Base-by-base conservation (phyloP, 1,139 yeast species). In the Williopsis jadinii region DNA sequence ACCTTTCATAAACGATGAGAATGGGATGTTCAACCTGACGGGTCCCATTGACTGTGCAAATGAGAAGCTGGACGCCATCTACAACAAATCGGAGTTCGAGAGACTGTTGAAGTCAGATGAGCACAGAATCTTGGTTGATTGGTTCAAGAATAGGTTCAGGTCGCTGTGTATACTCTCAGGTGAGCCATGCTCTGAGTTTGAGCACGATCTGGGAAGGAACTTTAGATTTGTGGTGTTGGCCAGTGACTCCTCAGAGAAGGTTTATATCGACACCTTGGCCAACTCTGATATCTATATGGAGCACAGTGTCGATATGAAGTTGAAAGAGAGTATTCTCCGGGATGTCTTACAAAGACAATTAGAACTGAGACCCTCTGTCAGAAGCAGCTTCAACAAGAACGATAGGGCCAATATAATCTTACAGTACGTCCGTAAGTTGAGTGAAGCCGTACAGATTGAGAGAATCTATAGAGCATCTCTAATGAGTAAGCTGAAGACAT, bases 101-200 rank as follows among this genome's bases (percentile, higher is more conserved):
- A 51, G 56, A n/a, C 50, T 62, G 5, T 47, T 81, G 38, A 43
- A 66, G 13, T 52, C 60, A 26, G 84, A 80, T 57, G 80, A 77
- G 43, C 77, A 79, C 53, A 65, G 86, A 30, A 75, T 81, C 15
- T 63, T 80, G 43, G 70, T 78, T 28, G 88, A 81, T 56, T 81
- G 77, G 70, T 58, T 66, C 35, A 80, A 79, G 54, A 81, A 81
- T 62, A 75, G 77, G 58, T 81, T 80, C 55, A 64, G 90, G 39
- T 66, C 84, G 2, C 57, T 72, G 52, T 72, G 84, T 52, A 68
- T 81, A 8, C 58, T 81, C 28, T 62, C 77, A 6, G 76, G 64
- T 24, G 48, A 48, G 5, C 84, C 86, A 8, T 58, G 45, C 8
- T 40, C 45, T n/a, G 13, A 54, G 46, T 28, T 41, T 48, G 42